Evolutionary conservation across 129 eudicot genomes (phyloP), one percentile per base, ranked within the genome.

Genomic region (Tanacetum coccineum): DNA sequence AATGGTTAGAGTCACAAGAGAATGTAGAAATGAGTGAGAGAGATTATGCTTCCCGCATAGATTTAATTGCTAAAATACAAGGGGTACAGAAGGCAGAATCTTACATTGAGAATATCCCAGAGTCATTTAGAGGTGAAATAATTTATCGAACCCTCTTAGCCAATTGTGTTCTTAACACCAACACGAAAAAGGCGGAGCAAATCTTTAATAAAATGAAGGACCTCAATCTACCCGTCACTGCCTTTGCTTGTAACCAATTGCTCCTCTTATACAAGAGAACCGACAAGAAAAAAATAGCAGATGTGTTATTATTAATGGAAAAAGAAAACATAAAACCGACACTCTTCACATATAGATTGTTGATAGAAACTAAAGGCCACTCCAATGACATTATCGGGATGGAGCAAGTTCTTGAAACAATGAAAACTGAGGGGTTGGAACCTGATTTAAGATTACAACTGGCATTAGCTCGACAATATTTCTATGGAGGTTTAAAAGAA

Each of bases 251-350:
- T 74, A 89, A 89, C 74, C 96, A 93, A 63, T 30, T 93, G 76
- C 79, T 93, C 39, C 78, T 84, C 66, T 66, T 89, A 19, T 93
- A 93, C 78, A 93, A 93, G 71, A 82, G 84, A 74, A 42, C 62
- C 10, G 90, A 93, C 80, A 89, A 76, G 79, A 84, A 69, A 68
- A 93, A 93, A 80, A 84, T 93, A 45, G 92, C 93, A 13, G 96
- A 89, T 59, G 84, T 93, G 10, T 54, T 93, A 51, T 67, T 87
- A 14, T 49, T 86, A 20, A 94, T 94, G 99, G 90, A 87, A 80
- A 84, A 84, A 67, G 93, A 82, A 76, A 55, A 84, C 69, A 55
- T 89, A 47, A 86, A 86, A 64, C 96, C 99, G 3, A 17, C 90
- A 28, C 68, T 51, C 53, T 80, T 80, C 76, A 93, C 96, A 1